Base-by-base conservation (phyloP, 164 flowering plant species). In the Stephania yunnanensis region DNA sequence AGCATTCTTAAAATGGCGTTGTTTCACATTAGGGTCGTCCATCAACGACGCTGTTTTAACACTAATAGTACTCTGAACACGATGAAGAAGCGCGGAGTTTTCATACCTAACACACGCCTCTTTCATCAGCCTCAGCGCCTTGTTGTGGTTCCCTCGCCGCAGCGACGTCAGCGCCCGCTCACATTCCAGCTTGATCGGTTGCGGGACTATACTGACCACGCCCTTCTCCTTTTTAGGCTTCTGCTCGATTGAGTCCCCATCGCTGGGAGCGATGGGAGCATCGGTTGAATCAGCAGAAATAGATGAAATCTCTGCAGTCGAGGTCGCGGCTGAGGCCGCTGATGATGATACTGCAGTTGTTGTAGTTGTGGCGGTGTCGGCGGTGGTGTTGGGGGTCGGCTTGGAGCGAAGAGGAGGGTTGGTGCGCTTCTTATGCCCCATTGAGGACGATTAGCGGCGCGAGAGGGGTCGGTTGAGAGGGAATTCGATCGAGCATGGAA, bases 101-200 rank as follows among this genome's bases (percentile, higher is more conserved):
- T 81, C 88, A 70, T 86, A 74, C 63, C 82, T 81, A 5, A 69
- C 52, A 71, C 85, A 80, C 45, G 84, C 77, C 22, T 96, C 99
- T 84, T 89, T 92, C 93, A 94, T 88, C 10, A 94, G 80, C 69
- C 97, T 87, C 44, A 96, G 79, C 55, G 98, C 95, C 78, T 86
- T 92, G 22, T 86, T 91, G 80, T 94, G 97, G 85, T 91, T 96
- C 10, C 98, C 98, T 0, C 97, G 86, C 46, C 97, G 84, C 9
- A 92, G 80, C 0, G 98, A 83, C 6, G 77, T 92, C 1, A 96
- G 82, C 70, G 98, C 93, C 9, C 85, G 80, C 85, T 95, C 99
- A 80, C 96, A 95, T 71, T 95, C 99, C 0, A 78, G 75, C 84
- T 91, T 95, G 22, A 87, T 74, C 15, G 83, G 17, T 85, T 71